Evolutionary conservation across 768 basidiomycete genomes (phyloP).

Genomic region (Boletus reticulatus): DNA sequence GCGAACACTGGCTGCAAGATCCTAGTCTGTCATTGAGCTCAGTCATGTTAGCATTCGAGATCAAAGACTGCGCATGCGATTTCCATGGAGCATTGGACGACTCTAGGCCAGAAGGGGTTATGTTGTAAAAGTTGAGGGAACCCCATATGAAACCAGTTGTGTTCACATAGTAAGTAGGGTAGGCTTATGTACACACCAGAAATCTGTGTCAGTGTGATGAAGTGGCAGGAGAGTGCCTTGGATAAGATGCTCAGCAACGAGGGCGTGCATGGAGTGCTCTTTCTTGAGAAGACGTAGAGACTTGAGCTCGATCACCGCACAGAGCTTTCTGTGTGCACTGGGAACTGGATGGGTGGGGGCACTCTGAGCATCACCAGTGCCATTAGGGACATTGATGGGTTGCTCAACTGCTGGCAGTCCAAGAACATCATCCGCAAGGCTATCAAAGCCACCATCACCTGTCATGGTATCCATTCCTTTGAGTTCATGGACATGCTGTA

Average conservation of each 20-base stretch:
- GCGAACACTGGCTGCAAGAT: too few species aligned
- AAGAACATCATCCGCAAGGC: conserved; percentile 39
- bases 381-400: conserved; percentile 32
- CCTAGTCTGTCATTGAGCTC: conserved; percentile 47
- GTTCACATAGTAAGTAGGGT: conserved; percentile 75
- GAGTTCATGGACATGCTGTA: conserved; percentile 86
- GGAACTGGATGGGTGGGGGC: conserved; percentile 46
- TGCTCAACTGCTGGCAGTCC: conserved; percentile 2
- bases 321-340: conserved; percentile 75
- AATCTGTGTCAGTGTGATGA: too few species aligned
- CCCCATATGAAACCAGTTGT: conserved; percentile 79
- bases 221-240: conserved; percentile 86
- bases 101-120: conserved; percentile 47
- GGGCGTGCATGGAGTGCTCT: conserved; percentile 82
- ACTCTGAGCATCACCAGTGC: conserved; percentile 28
- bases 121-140: conserved; percentile 58
- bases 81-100: conserved; percentile 45
- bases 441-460: conserved; percentile 70
- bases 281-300: conserved; percentile 85
- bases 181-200: too few species aligned
- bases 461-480: conserved; percentile 76
- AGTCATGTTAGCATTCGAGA: conserved; percentile 50
- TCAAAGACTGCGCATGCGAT: conserved; percentile 46
- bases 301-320: conserved; percentile 92
- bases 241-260: conserved; percentile 81